Evolutionary conservation across 169 alveolate species (phyloP).

Genomic region (Theileria parva): DNA sequence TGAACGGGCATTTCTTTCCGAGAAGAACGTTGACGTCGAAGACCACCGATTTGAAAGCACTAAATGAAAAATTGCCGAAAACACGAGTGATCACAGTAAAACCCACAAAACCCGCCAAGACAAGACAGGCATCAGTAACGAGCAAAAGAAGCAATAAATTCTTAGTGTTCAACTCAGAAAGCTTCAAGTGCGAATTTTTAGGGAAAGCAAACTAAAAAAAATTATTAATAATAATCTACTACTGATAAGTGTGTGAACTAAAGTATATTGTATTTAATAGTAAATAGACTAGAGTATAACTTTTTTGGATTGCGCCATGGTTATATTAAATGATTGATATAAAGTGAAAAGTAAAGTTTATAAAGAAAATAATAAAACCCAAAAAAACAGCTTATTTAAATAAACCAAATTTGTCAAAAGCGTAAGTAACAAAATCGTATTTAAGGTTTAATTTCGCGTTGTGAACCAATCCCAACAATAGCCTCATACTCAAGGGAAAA

Average conservation of each 20-base stretch:
- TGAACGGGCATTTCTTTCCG: conserved; percentile 15
- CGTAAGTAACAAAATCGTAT: neutral
- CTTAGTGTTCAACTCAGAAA: conserved; percentile 17
- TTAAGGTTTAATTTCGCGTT: neutral
- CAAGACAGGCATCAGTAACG: conserved; percentile 27
- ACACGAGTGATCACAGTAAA: conserved; percentile 26
- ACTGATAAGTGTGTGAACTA: neutral
- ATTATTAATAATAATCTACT: no score
- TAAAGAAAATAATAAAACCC: neutral
- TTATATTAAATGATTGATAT: neutral
- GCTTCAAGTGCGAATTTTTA: conserved; percentile 27
- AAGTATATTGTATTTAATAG: neutral
- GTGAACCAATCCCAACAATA: conserved; percentile 17
- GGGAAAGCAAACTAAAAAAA: neutral
- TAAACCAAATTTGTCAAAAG: neutral
- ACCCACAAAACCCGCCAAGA: conserved; percentile 31
- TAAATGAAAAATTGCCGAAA: conserved; percentile 21
- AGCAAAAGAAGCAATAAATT: conserved; percentile 20
- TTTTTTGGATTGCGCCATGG: conserved; percentile 1
- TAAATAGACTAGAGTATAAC: neutral
- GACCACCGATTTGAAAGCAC: conserved; percentile 12
- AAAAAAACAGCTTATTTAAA: neutral
- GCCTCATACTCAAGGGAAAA: conserved; percentile 6
- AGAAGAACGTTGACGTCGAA: conserved; percentile 9
- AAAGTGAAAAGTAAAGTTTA: neutral